These are phyloP conservation scores for Capsella rubella DNA, from an alignment of 441 rosid genomes.

Conservation along the genomic window DNA sequence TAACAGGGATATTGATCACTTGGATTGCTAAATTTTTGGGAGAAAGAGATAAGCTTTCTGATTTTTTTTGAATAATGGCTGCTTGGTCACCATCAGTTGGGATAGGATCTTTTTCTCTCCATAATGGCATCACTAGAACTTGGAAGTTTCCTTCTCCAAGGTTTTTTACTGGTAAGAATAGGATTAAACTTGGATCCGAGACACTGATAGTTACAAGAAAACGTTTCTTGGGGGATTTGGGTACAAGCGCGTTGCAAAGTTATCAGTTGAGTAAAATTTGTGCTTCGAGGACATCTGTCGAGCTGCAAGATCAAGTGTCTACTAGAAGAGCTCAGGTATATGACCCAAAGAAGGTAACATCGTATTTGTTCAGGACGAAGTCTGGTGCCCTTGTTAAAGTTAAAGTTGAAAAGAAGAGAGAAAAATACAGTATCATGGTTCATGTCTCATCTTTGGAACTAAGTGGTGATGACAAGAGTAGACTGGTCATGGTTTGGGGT, in stretches of 20 bases:
- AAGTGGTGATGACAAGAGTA: constrained; percentile 39
- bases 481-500: constrained; percentile 68
- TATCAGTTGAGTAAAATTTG: constrained; percentile 54
- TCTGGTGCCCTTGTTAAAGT: constrained; percentile 71
- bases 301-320: constrained; percentile 48
- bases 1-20: constrained; percentile 30
- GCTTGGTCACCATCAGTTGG: constrained; percentile 51
- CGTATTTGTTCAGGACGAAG: constrained; percentile 76
- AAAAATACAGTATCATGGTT: constrained; percentile 58
- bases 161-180: constrained; percentile 40
- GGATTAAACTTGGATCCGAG: constrained; percentile 34
- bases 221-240: constrained; percentile 39
- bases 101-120: constrained; percentile 44
- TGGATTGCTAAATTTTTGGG: constrained; percentile 27
- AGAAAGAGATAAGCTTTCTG: constrained; percentile 25
- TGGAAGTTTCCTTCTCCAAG: constrained; percentile 47
- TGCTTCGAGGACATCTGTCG: constrained; percentile 55
- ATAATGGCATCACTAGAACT: constrained; percentile 46
- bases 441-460: constrained; percentile 66
- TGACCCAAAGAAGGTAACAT: constrained; percentile 50
- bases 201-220: constrained; percentile 44
- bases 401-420: constrained; percentile 57
- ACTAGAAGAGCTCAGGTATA: constrained; percentile 50
- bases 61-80: constrained; percentile 50
- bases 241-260: constrained; percentile 32